A percentile compares a stretch with the other conserved stretches of the same genome.
phyloP scores from a whole-genome alignment of 2,329 filamentous ascomycete species.

The Didymella pomorum region DNA sequence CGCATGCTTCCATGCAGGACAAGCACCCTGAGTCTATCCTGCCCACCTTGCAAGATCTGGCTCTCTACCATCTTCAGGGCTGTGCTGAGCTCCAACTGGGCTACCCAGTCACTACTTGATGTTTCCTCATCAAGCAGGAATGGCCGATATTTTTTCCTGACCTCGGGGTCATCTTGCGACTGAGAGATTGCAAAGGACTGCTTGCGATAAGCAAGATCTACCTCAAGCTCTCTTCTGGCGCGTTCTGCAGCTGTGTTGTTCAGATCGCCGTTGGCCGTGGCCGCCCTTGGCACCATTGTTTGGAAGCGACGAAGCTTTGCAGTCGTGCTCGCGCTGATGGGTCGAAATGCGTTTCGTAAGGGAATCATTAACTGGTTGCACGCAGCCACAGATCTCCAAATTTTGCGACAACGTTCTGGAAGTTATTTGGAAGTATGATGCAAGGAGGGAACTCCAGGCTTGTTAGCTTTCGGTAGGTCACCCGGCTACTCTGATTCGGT shows the following conservation, averaged over 20 bases:
- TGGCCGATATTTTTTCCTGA: conserved; percentile 63
- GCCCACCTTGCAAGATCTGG: conserved; percentile 51
- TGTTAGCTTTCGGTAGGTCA: conserved; percentile 10
- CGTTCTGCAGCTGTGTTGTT: conserved; percentile 38
- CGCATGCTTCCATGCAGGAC: conserved; percentile 69
- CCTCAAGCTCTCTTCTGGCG: conserved; percentile 18
- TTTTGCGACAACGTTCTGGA: neutral
- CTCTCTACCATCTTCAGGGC: conserved; percentile 60
- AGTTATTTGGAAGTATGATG: neutral
- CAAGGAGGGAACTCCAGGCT: conserved; percentile 3
- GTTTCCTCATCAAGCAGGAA: conserved; percentile 59
- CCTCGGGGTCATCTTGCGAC: conserved; percentile 57
- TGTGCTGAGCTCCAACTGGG: conserved; percentile 63
- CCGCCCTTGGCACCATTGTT: conserved; percentile 5
- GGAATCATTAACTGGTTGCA: conserved; percentile 6
- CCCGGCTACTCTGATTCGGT: conserved; percentile 9
- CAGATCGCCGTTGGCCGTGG: conserved; percentile 34
- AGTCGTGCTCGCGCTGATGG: conserved; percentile 1
- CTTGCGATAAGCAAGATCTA: conserved; percentile 25
- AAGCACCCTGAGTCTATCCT: conserved; percentile 62
- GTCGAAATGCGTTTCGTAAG: conserved; percentile 1
- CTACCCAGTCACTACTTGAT: conserved; percentile 63
- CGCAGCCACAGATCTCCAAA: neutral
- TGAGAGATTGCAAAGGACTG: conserved; percentile 55
- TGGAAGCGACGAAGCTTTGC: conserved; percentile 6